phyloP scores from a whole-genome alignment of 768 basidiomycete genomes.

The Xerocomus potaroensis region DNA sequence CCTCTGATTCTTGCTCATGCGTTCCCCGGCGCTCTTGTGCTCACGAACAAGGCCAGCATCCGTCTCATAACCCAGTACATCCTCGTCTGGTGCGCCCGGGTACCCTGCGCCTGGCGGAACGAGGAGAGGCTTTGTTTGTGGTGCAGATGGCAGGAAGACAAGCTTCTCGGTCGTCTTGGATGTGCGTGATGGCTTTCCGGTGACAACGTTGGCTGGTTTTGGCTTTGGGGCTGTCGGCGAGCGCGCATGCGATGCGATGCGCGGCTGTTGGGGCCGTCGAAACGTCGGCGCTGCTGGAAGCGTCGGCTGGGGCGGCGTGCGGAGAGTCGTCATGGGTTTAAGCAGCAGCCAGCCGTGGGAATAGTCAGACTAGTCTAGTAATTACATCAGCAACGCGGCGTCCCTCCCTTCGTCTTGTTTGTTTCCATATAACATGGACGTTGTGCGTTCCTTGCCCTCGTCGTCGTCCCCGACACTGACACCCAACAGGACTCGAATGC shows the following conservation, averaged over 20 bases:
- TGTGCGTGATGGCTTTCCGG: conserved; percentile 62
- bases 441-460: conserved; percentile 19
- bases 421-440: conserved; percentile 26
- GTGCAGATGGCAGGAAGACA: conserved; percentile 84
- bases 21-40: conserved; percentile 80
- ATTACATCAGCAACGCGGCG: conserved; percentile 1
- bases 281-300: conserved; percentile 17
- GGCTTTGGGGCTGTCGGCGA: conserved; percentile 13
- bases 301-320: conserved; percentile 21
- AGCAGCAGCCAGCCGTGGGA: no score
- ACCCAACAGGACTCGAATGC: conserved; percentile 13
- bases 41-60: conserved; percentile 61
- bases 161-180: conserved; percentile 91
- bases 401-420: no score
- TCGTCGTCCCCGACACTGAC: background rate
- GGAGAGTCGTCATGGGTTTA: no score
- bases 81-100: conserved; percentile 35
- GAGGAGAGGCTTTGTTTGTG: conserved; percentile 73
- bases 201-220: conserved; percentile 16
- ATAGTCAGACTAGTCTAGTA: no score
- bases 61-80: conserved; percentile 58
- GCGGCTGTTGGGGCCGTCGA: conserved; percentile 23
- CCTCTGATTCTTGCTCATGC: conserved; percentile 84
- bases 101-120: conserved; percentile 14
- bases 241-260: conserved; percentile 15